Conservation (phyloP, 495 filamentous ascomycete species). For the Penicillium lividum region DNA sequence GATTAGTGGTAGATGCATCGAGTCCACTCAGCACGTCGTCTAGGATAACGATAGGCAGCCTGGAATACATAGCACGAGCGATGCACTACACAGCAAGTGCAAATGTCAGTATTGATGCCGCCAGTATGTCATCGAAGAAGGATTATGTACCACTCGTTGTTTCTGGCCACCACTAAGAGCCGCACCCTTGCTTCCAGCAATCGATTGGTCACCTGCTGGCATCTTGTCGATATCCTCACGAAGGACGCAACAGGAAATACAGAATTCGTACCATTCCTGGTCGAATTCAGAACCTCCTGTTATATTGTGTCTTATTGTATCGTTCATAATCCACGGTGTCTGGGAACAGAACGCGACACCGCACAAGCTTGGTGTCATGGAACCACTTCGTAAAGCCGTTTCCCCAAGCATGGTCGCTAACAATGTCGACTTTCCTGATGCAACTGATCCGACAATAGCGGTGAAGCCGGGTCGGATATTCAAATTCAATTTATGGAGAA, state of each 20-base stretch:
- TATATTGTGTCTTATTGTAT: neutral
- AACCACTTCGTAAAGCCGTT: neutral
- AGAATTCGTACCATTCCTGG: neutral
- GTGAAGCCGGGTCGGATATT: neutral
- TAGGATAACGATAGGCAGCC: too few relatives aligned
- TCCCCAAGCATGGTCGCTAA: slow-evolving; percentile 4
- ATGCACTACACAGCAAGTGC: too few relatives aligned
- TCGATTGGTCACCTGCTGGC: neutral
- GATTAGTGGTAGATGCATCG: too few relatives aligned
- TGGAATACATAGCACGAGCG: too few relatives aligned
- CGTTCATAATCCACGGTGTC: slow-evolving; percentile 5
- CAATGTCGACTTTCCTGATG: slow-evolving; percentile 4
- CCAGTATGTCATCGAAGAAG: too few relatives aligned
- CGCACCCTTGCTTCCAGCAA: neutral
- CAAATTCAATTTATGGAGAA: neutral
- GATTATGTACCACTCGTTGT: too few relatives aligned
- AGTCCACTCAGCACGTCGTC: too few relatives aligned
- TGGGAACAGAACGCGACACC: slow-evolving; percentile 1
- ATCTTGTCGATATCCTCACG: neutral
- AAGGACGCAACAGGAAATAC: neutral
- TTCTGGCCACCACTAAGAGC: slow-evolving; percentile 1
- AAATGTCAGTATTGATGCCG: too few relatives aligned
- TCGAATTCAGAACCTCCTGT: neutral
- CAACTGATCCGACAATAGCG: neutral
- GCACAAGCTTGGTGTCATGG: neutral